phyloP scores from a whole-genome alignment of 2,329 filamentous ascomycete species.

The Alternaria burnsii region DNA sequence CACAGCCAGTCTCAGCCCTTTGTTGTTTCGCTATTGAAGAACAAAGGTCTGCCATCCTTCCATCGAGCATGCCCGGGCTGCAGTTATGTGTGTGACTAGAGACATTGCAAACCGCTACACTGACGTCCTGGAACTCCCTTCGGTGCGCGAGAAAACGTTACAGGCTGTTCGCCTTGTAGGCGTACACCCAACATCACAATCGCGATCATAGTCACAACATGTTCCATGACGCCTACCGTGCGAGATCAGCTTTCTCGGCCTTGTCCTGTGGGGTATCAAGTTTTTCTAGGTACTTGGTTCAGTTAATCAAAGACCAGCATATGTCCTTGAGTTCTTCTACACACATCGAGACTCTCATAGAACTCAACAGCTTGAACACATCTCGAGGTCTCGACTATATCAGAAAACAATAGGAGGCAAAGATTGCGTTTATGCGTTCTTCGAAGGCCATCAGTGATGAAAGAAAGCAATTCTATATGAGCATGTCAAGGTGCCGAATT shows the following conservation, averaged over 20 bases:
- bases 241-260: background rate
- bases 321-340: background rate
- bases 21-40: background rate
- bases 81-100: background rate
- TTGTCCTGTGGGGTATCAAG: background rate
- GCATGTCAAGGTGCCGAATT: background rate
- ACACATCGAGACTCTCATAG: background rate
- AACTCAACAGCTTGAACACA: background rate
- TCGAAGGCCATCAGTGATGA: background rate
- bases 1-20: background rate
- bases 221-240: background rate
- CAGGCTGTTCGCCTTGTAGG: background rate
- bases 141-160: background rate
- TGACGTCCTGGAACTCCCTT: background rate
- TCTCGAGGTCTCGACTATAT: background rate
- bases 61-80: background rate
- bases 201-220: background rate
- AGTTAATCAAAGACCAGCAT: background rate
- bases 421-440: background rate
- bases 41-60: background rate
- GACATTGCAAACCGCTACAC: background rate
- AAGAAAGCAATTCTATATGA: background rate
- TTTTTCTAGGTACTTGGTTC: too few species aligned
- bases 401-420: background rate
- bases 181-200: background rate